Percentiles rank a stretch among this genome's conserved stretches.
Conservation (phyloP, 176 grass and related monocot species). For the Carex cristatella region DNA sequence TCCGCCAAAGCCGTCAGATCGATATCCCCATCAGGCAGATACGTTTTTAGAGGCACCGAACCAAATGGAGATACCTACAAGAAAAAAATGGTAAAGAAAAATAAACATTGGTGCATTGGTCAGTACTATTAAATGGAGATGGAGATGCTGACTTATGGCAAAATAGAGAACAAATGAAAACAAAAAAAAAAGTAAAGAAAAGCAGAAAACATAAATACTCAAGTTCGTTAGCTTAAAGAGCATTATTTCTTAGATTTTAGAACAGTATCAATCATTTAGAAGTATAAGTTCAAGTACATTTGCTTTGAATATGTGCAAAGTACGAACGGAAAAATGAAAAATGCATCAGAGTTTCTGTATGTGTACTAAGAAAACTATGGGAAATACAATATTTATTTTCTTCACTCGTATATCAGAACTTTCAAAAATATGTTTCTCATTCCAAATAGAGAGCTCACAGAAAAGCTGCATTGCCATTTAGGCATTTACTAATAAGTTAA, state of each 20-base stretch:
- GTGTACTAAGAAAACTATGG: not conserved
- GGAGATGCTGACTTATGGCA: not conserved
- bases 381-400: not conserved
- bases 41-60: slow-evolving; percentile 86
- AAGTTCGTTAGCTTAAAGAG: not conserved
- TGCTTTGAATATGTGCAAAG: not conserved
- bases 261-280: not conserved
- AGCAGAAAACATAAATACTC: not conserved
- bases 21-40: slow-evolving; percentile 97
- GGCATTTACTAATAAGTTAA: not conserved
- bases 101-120: not conserved
- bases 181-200: not conserved
- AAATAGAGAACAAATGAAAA: not conserved
- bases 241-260: not conserved
- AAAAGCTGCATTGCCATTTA: not conserved
- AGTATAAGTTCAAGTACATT: not conserved
- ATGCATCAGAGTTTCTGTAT: not conserved
- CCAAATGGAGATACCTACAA: slow-evolving; percentile 45
- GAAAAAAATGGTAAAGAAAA: not conserved
- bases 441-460: not conserved
- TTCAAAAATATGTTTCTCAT: not conserved
- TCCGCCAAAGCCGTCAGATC: slow-evolving; percentile 57
- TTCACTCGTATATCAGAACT: not conserved
- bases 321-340: not conserved
- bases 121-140: not conserved